Conservation (phyloP, 1,284 basidiomycete genomes). For the Apiotrichum siamense region DNA sequence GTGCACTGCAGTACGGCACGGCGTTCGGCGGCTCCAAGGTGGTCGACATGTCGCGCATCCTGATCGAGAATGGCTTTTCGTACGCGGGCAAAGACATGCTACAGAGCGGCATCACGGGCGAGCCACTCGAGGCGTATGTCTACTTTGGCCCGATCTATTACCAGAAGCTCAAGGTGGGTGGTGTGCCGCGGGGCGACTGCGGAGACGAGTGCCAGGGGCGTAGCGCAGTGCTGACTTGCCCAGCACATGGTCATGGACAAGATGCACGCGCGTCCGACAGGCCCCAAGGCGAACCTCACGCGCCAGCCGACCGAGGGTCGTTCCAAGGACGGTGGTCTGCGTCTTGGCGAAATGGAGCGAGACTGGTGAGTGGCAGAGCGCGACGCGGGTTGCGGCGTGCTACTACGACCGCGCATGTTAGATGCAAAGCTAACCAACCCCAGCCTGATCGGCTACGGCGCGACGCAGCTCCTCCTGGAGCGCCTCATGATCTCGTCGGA, state of each 20-base stretch:
- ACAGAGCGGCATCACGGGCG: constrained; percentile 94
- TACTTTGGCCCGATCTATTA: constrained; percentile 99
- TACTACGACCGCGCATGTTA: constrained; percentile 8
- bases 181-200: constrained; percentile 17
- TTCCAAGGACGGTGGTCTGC: constrained; percentile 92
- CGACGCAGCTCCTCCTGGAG: constrained; percentile 90
- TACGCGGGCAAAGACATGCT: constrained; percentile 98
- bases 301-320: constrained; percentile 98
- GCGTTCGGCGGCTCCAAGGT: constrained; percentile 98
- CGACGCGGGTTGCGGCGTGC: no score
- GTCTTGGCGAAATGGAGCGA: constrained; percentile 98
- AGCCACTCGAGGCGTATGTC: constrained; percentile 91
- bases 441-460: constrained; percentile 86
- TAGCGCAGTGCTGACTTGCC: constrained; percentile 46
- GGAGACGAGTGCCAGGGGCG: neutral
- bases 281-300: constrained; percentile 91
- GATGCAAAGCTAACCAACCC: neutral
- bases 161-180: constrained; percentile 54
- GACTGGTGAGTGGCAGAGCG: constrained; percentile 66
- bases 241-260: constrained; percentile 98
- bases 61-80: constrained; percentile 92
- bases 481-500: constrained; percentile 97
- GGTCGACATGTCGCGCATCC: constrained; percentile 95
- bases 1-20: constrained; percentile 54
- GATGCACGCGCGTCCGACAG: constrained; percentile 97